A percentile compares a stretch with the other conserved stretches of the same genome.
phyloP scores from a whole-genome alignment of 2,329 filamentous ascomycete species.

The Penicillium crustosum region DNA sequence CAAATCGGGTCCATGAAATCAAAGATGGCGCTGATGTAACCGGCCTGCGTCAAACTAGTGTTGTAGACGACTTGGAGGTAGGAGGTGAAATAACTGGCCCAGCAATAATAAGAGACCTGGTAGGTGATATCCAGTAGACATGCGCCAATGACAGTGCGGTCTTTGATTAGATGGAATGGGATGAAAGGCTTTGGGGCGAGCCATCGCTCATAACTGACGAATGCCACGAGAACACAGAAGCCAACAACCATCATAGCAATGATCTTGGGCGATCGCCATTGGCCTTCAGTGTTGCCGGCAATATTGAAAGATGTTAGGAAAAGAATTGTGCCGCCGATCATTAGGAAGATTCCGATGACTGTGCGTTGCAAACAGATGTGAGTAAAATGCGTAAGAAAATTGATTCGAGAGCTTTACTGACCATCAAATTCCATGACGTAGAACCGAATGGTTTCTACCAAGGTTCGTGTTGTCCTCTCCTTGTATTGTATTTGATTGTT shows the following conservation, averaged over 20 bases:
- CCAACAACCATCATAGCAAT: conserved; percentile 56
- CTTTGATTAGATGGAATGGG: conserved; percentile 41
- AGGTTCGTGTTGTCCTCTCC: conserved; percentile 45
- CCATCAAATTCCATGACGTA: conserved; percentile 63
- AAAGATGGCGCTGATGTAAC: conserved; percentile 50
- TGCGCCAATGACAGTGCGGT: conserved; percentile 31
- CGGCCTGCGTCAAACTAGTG: conserved; percentile 31
- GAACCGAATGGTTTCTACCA: conserved; percentile 48
- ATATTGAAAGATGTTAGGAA: conserved; percentile 51
- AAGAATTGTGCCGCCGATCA: conserved; percentile 60
- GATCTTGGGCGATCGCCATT: conserved; percentile 48
- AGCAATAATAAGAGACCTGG: conserved; percentile 34
- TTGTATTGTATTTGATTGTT: conserved; percentile 50
- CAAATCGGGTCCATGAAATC: conserved; percentile 45
- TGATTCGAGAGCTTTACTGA: conserved; percentile 21
- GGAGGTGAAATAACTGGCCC: conserved; percentile 30
- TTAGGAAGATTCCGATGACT: conserved; percentile 59
- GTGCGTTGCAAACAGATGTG: too few species aligned
- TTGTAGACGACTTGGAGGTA: conserved; percentile 30
- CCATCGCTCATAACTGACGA: conserved; percentile 55
- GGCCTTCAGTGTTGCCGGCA: conserved; percentile 36
- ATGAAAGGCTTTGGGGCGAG: conserved; percentile 50
- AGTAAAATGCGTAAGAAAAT: not conserved
- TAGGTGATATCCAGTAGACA: conserved; percentile 31
- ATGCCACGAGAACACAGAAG: conserved; percentile 51